Base-by-base conservation (phyloP, 1,284 basidiomycete genomes). In the Fomitopsis betulina region DNA sequence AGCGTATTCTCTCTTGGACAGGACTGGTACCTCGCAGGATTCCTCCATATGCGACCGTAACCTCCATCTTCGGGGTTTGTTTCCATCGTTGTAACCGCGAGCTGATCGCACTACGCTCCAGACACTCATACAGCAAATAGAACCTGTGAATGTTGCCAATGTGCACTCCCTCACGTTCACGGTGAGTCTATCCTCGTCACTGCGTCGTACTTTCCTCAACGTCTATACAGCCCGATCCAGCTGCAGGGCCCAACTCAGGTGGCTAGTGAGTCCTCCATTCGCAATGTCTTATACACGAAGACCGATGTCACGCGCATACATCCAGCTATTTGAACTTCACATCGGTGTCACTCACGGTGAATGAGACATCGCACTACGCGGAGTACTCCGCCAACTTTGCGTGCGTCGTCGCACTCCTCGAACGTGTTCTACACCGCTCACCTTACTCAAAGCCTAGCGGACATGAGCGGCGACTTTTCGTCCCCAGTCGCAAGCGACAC, bases 251-350 rank as follows among this genome's bases (percentile, higher is more conserved):
- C 0, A 74, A 82, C 67, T 80, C 82, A 21, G 69, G 72, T 58
- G 62, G 65, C 17, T 87, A 86, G 84, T 86, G 65, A 49, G 82
- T 75, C 21, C 54, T 45, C 23, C 15, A 27, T n/a, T 1, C 23
- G 27, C 17, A 23, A 2, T 55, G 47, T 32, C 15, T 21, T 9
- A 42, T 27, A 45, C 54, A n/a, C n/a, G 30, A 15, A 30, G 32
- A 40, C 32, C 33, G 15, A 51, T 38, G 53, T 51, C 56, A 37
- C 53, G 27, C 27, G 45, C 50, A 33, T 27, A 56, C 25, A 6
- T 17, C 1, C 25, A 87, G 85, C 63, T 89, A 87, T 68, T 69
- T 89, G 62, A 77, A 77, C 60, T 85, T 89, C 67, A 78, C 74
- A 15, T 80, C 73, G 13, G 63, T 84, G 3, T 72, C 65, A 10